A percentile compares a stretch with the other conserved stretches of the same genome.
phyloP scores from a whole-genome alignment of 495 filamentous ascomycete species.

The Astrothelium macrocarpum region DNA sequence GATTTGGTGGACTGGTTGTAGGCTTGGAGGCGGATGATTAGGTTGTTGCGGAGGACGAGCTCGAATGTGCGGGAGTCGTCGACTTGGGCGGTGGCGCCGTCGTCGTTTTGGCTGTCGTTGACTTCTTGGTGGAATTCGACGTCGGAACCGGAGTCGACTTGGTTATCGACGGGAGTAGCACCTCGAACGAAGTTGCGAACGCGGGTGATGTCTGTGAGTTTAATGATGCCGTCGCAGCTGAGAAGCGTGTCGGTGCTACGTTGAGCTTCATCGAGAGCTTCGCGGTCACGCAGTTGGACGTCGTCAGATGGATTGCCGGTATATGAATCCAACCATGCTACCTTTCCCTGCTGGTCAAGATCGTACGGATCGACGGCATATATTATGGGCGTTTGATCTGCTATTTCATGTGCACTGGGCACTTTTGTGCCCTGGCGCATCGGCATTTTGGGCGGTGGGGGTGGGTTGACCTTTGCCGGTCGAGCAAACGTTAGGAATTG shows the following conservation, averaged over 20 bases:
- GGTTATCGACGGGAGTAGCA: conserved; percentile 41
- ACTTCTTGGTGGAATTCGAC: conserved; percentile 41
- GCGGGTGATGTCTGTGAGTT: conserved; percentile 48
- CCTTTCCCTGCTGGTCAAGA: conserved; percentile 39
- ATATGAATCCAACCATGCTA: conserved; percentile 45
- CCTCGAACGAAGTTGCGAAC: conserved; percentile 47
- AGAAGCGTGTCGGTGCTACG: conserved; percentile 51
- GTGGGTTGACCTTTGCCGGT: conserved; percentile 55
- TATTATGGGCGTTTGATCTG: conserved; percentile 49
- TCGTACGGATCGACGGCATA: conserved; percentile 59
- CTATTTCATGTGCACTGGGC: conserved; percentile 48
- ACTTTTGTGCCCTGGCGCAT: conserved; percentile 34
- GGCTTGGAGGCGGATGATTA: conserved; percentile 58
- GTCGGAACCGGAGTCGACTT: conserved; percentile 34
- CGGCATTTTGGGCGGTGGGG: conserved; percentile 51
- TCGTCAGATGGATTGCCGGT: conserved; percentile 31
- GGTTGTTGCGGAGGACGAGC: conserved; percentile 51
- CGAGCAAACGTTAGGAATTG: conserved; percentile 57
- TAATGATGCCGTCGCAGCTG: conserved; percentile 57
- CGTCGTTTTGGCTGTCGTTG: conserved; percentile 39
- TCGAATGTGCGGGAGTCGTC: conserved; percentile 57
- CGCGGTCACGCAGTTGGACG: conserved; percentile 41
- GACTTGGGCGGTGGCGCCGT: conserved; percentile 43
- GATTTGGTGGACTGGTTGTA: conserved; percentile 47
- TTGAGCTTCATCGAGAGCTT: conserved; percentile 52